phyloP scores from a whole-genome alignment of 208 protist species.

The Leishmania tropica region DNA sequence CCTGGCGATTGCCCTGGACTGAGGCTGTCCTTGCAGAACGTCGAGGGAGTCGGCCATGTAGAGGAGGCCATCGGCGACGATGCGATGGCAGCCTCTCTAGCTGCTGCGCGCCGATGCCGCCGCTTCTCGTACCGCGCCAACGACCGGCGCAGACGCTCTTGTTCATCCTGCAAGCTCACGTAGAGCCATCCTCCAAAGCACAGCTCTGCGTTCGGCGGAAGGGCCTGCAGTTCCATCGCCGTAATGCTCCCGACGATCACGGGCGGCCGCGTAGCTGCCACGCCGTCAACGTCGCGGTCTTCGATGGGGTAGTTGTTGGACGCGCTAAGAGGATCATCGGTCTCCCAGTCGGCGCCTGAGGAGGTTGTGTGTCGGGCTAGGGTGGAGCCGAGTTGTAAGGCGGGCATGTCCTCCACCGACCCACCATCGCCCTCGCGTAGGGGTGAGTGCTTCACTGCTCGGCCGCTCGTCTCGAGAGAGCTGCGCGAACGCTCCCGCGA shows the following conservation, averaged over 20 bases:
- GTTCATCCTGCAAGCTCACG: conserved; percentile 68
- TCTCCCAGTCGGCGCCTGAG: conserved; percentile 2
- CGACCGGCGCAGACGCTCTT: conserved; percentile 43
- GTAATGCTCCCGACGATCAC: conserved; percentile 62
- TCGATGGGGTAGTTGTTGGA: conserved; percentile 44
- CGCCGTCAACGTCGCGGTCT: conserved; percentile 32
- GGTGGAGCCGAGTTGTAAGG: conserved; percentile 13
- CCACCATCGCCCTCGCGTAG: neutral
- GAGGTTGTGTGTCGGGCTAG: neutral
- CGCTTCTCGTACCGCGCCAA: conserved; percentile 31
- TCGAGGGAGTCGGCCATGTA: neutral
- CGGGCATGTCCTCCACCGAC: neutral
- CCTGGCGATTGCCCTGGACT: neutral
- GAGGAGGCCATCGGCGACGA: neutral
- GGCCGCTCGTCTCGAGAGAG: neutral
- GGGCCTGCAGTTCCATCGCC: conserved; percentile 49
- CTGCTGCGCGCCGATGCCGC: conserved; percentile 13
- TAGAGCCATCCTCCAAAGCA: conserved; percentile 70
- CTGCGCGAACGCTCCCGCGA: neutral
- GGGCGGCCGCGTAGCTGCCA: conserved; percentile 33
- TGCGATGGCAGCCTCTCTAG: conserved; percentile 1
- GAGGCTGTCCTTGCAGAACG: neutral
- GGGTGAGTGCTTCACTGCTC: neutral
- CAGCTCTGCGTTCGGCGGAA: conserved; percentile 59
- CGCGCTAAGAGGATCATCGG: conserved; percentile 20